These are phyloP conservation scores for Solanum pimpinellifolium DNA, from an alignment of 257 asterid species.

Conservation along the genomic window DNA sequence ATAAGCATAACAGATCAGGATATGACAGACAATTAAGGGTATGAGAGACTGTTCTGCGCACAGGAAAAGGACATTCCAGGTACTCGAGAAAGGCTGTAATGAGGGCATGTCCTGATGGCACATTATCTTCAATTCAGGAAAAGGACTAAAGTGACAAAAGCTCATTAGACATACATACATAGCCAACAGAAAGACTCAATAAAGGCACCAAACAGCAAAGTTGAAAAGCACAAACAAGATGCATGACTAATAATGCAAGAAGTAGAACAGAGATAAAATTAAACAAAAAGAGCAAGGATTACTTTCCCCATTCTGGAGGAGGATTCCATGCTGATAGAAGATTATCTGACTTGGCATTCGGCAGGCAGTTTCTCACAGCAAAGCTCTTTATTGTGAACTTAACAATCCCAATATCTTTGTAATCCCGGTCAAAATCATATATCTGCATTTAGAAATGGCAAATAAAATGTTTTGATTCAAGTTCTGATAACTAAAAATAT, in stretches of 20 bases:
- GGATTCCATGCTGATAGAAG: conserved; percentile 98
- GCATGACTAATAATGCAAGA: not conserved
- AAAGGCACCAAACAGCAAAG: not conserved
- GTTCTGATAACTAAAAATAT: not conserved
- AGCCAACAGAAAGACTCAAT: not conserved
- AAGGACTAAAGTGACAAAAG: not conserved
- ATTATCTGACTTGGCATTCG: conserved; percentile 90
- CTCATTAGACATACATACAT: not conserved
- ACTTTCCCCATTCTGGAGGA: conserved; percentile 99
- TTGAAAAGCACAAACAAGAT: not conserved
- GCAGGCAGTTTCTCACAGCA: conserved; percentile 89
- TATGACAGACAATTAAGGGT: not conserved
- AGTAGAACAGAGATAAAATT: not conserved
- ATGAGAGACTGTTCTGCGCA: not conserved
- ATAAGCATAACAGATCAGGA: not conserved
- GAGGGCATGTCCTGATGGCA: not conserved
- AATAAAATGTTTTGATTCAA: conserved; percentile 2
- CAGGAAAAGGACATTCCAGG: not conserved
- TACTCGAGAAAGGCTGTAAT: not conserved
- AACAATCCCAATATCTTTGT: conserved; percentile 90
- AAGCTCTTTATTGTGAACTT: conserved; percentile 85
- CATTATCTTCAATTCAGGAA: not conserved
- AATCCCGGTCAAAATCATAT: conserved; percentile 98
- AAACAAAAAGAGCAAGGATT: conserved; percentile 14
- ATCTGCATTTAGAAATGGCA: conserved; percentile 53